Percentiles rank a stretch among this genome's conserved stretches.
Evolutionary conservation across 805 yeast genomes (phyloP).

Genomic region (Phaffomyces opuntiae): DNA sequence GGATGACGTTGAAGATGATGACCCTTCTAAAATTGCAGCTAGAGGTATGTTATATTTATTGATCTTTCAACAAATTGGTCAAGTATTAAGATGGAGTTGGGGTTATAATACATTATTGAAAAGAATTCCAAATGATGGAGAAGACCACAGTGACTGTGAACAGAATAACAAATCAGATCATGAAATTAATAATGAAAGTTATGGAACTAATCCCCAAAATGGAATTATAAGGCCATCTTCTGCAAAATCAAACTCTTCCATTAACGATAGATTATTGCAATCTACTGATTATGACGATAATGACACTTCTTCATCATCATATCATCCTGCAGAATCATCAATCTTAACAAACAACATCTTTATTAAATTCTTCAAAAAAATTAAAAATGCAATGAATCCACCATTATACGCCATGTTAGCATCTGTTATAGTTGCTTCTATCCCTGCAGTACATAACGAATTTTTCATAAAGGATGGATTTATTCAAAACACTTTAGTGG

Average conservation of each 20-base stretch:
- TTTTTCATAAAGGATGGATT: constrained; percentile 58
- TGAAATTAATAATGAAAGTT: too few relatives aligned
- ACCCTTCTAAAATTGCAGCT: constrained; percentile 63
- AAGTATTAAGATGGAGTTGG: constrained; percentile 81
- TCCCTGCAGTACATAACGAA: constrained; percentile 47
- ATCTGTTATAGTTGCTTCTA: constrained; percentile 62
- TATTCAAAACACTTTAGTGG: constrained; percentile 56
- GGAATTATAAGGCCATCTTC: not conserved
- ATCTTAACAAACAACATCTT: not conserved
- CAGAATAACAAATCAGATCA: too few relatives aligned
- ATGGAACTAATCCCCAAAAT: too few relatives aligned
- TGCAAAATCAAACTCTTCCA: constrained; percentile 1
- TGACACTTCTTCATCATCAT: not conserved
- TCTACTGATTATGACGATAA: not conserved
- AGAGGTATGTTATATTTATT: constrained; percentile 70
- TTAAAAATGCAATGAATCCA: constrained; percentile 61
- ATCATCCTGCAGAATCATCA: not conserved
- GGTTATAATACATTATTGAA: constrained; percentile 67
- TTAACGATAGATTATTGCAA: constrained; percentile 5
- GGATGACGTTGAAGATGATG: constrained; percentile 65
- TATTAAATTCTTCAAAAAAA: constrained; percentile 8
- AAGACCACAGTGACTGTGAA: too few relatives aligned
- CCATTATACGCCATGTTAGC: constrained; percentile 73
- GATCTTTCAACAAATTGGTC: constrained; percentile 79
- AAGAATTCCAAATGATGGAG: constrained; percentile 20